A percentile compares a stretch with the other conserved stretches of the same genome.
Evolutionary conservation across 192 early-diverging fungal genomes (phyloP).

Genomic region (Rhizophagus sp.): DNA sequence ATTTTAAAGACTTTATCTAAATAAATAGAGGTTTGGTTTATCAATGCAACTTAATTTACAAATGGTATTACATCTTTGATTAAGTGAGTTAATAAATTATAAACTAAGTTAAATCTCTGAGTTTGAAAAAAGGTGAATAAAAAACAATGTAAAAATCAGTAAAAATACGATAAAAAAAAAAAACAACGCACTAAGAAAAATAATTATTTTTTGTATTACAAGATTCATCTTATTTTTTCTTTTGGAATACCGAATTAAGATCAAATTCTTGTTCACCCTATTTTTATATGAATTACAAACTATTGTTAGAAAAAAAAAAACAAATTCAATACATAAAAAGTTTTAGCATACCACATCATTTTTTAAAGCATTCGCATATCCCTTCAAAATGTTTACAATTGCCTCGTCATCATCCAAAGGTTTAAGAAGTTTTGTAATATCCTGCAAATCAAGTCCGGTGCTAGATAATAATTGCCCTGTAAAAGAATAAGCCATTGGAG

Average conservation of each 20-base stretch:
- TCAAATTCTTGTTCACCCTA: conserved; percentile 24
- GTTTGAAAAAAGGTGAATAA: neutral
- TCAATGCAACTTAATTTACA: no score
- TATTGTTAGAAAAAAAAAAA: no score
- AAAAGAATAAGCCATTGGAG: conserved; percentile 66
- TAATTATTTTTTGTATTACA: neutral
- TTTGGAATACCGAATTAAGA: conserved; percentile 7
- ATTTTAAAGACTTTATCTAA: no score
- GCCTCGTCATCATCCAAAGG: no score
- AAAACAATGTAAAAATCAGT: neutral
- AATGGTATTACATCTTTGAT: no score
- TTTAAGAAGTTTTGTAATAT: no score
- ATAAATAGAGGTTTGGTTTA: no score
- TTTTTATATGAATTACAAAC: neutral
- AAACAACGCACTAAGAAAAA: neutral
- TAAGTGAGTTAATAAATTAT: no score
- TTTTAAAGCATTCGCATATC: conserved; percentile 6
- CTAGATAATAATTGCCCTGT: conserved; percentile 61
- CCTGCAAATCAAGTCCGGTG: conserved; percentile 49
- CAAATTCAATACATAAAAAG: neutral
- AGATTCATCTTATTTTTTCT: neutral
- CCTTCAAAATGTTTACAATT: conserved; percentile 10
- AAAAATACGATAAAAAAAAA: neutral
- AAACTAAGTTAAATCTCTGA: no score
- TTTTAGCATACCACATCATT: conserved; percentile 5